Percentiles rank a stretch among this genome's conserved stretches.
Evolutionary conservation across 306 rosid genomes (phyloP).

Genomic region (Dalbergia oliveri): DNA sequence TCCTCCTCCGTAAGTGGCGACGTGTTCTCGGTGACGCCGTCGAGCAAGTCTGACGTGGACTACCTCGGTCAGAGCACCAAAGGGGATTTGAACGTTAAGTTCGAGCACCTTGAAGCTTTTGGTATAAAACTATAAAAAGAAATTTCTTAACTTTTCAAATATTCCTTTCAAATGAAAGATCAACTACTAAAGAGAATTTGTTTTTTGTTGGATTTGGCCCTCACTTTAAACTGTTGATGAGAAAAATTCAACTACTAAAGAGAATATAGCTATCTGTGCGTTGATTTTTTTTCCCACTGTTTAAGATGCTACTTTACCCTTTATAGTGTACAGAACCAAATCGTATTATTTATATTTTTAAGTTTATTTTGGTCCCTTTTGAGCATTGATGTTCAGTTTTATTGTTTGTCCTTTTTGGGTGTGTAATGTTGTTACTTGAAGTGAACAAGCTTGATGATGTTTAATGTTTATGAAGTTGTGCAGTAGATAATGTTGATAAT

Average conservation of each 20-base stretch:
- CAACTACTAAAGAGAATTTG: too few relatives aligned
- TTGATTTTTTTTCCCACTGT: too few relatives aligned
- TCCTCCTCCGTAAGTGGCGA: constrained; percentile 56
- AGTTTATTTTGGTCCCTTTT: not conserved
- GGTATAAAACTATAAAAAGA: constrained; percentile 48
- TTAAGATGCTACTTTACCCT: too few relatives aligned
- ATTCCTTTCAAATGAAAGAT: not conserved
- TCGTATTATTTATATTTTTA: too few relatives aligned
- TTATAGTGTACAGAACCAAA: too few relatives aligned
- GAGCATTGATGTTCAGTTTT: constrained; percentile 3
- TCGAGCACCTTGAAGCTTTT: constrained; percentile 75
- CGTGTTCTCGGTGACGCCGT: constrained; percentile 75
- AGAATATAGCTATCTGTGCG: too few relatives aligned
- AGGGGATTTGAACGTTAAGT: constrained; percentile 91
- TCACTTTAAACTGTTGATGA: not conserved
- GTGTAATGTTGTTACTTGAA: not conserved
- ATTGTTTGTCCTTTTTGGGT: constrained; percentile 16
- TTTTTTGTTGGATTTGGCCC: not conserved
- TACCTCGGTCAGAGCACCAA: constrained; percentile 93
- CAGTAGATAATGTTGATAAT: too few relatives aligned
- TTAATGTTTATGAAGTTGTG: not conserved
- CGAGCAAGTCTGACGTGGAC: constrained; percentile 76
- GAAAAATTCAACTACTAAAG: too few relatives aligned
- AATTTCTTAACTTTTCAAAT: constrained; percentile 5
- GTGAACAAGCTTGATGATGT: constrained; percentile 13